A percentile compares a stretch with the other conserved stretches of the same genome.
Evolutionary conservation across 345 rosid genomes (phyloP).

Genomic region (Leavenworthia alabamica): DNA sequence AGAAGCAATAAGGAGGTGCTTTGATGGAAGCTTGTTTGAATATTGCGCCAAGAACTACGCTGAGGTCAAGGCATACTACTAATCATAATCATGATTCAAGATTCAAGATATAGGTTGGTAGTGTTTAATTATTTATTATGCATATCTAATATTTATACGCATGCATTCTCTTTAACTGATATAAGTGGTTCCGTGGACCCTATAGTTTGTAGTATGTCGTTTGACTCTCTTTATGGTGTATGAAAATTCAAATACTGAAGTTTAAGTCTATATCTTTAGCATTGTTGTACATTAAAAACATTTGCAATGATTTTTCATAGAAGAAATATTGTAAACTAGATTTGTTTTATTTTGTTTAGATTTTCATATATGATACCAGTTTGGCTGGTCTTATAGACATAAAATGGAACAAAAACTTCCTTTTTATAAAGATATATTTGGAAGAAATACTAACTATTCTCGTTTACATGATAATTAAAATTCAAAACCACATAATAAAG

Average conservation of each 20-base stretch:
- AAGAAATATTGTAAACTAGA: not conserved
- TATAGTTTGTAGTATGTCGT: not conserved
- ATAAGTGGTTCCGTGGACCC: not conserved
- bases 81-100: not conserved
- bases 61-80: conserved; percentile 18
- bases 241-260: not conserved
- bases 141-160: no score
- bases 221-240: not conserved
- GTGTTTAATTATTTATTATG: no score
- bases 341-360: not conserved
- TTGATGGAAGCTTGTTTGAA: conserved; percentile 76
- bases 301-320: no score
- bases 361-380: not conserved
- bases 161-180: not conserved
- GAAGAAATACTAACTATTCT: conserved; percentile 1
- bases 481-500: not conserved
- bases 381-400: not conserved
- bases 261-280: no score
- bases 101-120: not conserved
- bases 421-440: not conserved
- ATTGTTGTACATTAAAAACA: no score
- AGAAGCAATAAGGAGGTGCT: conserved; percentile 72
- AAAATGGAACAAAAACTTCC: conserved; percentile 5
- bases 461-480: conserved; percentile 22
- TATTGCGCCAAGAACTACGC: conserved; percentile 44